These are phyloP conservation scores for Pleurostoma richardsiae DNA, from an alignment of 2,329 filamentous ascomycete genomes.

Conservation along the genomic window DNA sequence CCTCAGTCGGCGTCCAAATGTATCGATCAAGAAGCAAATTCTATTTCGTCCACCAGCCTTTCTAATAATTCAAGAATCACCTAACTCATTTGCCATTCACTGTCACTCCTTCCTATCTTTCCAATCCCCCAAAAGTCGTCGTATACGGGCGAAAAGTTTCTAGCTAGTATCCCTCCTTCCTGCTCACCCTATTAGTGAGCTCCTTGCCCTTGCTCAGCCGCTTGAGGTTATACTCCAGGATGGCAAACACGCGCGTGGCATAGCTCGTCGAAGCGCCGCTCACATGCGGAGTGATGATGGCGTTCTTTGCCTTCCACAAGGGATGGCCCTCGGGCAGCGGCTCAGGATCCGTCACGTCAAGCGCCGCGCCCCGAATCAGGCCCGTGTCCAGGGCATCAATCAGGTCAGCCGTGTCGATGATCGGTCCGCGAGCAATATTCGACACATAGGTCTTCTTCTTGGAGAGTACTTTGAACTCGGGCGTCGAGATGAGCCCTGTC, in stretches of 20 bases:
- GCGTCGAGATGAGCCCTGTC: conserved; percentile 41
- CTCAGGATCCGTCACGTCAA: conserved; percentile 78
- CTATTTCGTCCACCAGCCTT: no score
- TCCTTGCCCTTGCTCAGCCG: conserved; percentile 27
- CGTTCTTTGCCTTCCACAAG: conserved; percentile 65
- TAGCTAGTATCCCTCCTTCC: conserved; percentile 22
- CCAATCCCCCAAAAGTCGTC: no score
- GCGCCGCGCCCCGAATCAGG: conserved; percentile 55
- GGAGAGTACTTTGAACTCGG: conserved; percentile 41
- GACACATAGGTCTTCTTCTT: conserved; percentile 53
- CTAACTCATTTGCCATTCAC: no score
- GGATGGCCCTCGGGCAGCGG: conserved; percentile 64
- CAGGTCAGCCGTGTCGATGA: conserved; percentile 49
- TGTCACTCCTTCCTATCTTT: no score
- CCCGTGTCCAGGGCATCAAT: conserved; percentile 51
- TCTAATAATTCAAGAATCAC: no score
- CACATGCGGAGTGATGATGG: conserved; percentile 55
- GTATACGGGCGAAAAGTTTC: not conserved
- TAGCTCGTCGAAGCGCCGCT: conserved; percentile 36
- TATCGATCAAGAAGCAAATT: no score
- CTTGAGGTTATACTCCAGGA: conserved; percentile 35
- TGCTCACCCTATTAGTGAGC: conserved; percentile 34
- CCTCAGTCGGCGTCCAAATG: no score
- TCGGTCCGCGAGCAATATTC: conserved; percentile 63
- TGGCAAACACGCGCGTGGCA: conserved; percentile 31